Evolutionary conservation across 371 early-diverging fungal genomes (phyloP), one percentile per base, ranked within the genome.

Genomic region (Mucor ambiguus): DNA sequence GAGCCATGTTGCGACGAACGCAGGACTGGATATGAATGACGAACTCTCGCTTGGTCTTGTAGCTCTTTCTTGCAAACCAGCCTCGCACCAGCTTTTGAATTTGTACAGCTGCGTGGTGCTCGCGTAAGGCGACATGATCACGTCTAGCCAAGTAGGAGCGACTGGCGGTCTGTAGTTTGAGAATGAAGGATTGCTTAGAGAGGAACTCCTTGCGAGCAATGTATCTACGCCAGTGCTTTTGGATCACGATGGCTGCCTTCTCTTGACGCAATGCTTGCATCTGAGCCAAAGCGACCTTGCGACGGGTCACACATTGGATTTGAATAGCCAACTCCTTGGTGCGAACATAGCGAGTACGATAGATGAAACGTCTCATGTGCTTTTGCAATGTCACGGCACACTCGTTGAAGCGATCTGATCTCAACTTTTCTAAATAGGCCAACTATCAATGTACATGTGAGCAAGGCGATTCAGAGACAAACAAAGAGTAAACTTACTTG

Each of bases 401-500:
- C 41, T 81, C 83, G 37, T 91, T 89, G 70, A 93, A 82, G 28
- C 92, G 84, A 66, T 95, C 95, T 12, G 92, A 84, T 28, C 97
- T 89, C 54, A 93, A 71, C 75, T 96, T 96, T 73, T 98, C 98
- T 63, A 98, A 82, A 66, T 86, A 90, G 16, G 98, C 98, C 58
- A 98, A 80, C 87, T 79, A 52, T 4, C 26, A 26, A 16, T 33
- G 33, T 33, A 3, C 8, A 26, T 52, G 24, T 6, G 14, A 11
- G 14, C 28, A 35, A 52, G 4, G 14, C 4, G 1, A 11, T 14
- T 16, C 11, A 14, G 3, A 26, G 22, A 3, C 16, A 24, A 52
- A 14, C 22, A 26, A 8, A 30, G 12, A 28, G 6, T 9, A 12
- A 16, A 8, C 56, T 33, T 65, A 72, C 72, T 58, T 74, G 93